Evolutionary conservation across 345 rosid species (phyloP), one percentile per base, ranked within the genome.

Genomic region (Excoecaria agallocha): DNA sequence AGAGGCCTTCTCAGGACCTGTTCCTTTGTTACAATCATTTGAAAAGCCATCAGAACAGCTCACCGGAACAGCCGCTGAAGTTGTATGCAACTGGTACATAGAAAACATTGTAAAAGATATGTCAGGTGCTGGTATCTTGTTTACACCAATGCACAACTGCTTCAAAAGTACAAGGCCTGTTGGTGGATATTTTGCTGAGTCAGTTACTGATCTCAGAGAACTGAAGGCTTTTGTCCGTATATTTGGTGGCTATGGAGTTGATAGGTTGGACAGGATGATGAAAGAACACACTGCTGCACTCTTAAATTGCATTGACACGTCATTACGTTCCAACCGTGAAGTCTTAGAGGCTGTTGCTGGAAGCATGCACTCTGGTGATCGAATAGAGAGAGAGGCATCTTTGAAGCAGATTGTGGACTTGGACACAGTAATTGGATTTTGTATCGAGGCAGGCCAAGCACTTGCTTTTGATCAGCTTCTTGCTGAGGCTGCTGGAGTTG

Each of bases 111-210:
- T 95, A 81, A 95, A 93, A 85, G 99, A 95, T 79, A 77, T 86
- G 70, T 91, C 97, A 49, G 94, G 93, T 76, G 97, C 97, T 72
- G 97, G 98, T 85, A 91, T 93, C 82, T 89, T 95, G 76, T 95
- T 93, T 51, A 89, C 98, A 63, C 98, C 99, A 5, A 83, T 86
- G 78, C 99, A 90, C 74, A 86, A 81, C 81, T 89, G 92, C 92
- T 93, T 95, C 83, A 93, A 93, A 85, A 95, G 99, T 87, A 88
- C 92, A 25, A 91, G 97, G 84, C 99, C 98, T 71, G 96, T 95
- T 62, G 98, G 97, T 72, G 99, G 99, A 80, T 95, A 93, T 82
- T 95, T 93, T 89, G 99, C 98, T 2, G 99, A 95, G 85, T 95
- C 98, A 2, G 97, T 95, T 75, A 91, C 98, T 62, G 99, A 89